Evolutionary conservation across 352 stramenopile genomes (phyloP).

Genomic region (Pythium rhizo-oryzae): DNA sequence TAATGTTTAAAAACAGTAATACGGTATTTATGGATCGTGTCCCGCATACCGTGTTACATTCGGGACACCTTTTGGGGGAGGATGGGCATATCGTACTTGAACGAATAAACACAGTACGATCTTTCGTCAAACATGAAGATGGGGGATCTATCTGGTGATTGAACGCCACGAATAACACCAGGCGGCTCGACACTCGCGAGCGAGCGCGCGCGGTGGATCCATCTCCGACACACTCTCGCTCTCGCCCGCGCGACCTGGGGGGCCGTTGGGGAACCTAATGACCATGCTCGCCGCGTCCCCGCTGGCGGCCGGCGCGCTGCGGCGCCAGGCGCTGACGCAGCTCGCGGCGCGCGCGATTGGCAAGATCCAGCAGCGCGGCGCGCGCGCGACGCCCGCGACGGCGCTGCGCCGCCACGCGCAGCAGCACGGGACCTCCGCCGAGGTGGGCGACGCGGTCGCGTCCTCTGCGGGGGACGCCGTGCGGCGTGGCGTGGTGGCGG

Average conservation of each 20-base stretch:
- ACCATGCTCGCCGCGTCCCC: slow-evolving; percentile 8
- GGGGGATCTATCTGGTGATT: not conserved
- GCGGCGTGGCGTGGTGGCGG: slow-evolving; percentile 1
- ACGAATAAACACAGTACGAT: not conserved
- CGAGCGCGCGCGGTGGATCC: too few species aligned
- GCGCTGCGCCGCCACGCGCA: slow-evolving; percentile 29
- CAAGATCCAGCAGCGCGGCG: slow-evolving; percentile 32
- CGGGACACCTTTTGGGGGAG: too few species aligned
- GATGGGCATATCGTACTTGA: not conserved
- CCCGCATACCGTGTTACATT: not conserved
- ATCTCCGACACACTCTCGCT: too few species aligned
- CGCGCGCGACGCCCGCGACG: slow-evolving; percentile 22
- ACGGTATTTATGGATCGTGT: not conserved
- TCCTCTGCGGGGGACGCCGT: not conserved
- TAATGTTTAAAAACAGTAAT: too few species aligned
- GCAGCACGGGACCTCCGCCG: too few species aligned
- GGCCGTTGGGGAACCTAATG: not conserved
- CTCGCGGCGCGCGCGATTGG: slow-evolving; percentile 11
- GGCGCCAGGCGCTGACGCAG: not conserved
- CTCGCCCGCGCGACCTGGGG: too few species aligned
- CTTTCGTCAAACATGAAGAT: not conserved
- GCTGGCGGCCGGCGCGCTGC: slow-evolving; percentile 6
- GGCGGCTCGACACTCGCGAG: too few species aligned
- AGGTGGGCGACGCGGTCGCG: not conserved
- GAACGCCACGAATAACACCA: not conserved